Conservation (phyloP, 2,329 filamentous ascomycete species). For the Ascochyta viciae-villosae region DNA sequence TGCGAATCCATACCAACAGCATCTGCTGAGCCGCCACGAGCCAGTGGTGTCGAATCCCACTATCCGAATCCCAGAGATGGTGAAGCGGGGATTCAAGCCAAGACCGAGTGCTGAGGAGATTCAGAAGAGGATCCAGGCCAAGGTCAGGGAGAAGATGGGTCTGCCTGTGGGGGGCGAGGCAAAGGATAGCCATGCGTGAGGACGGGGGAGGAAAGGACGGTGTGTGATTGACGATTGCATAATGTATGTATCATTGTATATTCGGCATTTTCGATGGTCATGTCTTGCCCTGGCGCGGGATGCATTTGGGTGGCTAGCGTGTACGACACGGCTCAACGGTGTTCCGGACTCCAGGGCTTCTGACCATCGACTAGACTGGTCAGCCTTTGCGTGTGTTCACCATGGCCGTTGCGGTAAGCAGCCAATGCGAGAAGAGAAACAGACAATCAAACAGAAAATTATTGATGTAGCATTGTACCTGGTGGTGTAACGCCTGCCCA, state of each 20-base stretch:
- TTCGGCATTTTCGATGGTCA: background rate
- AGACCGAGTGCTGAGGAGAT: constrained; percentile 11
- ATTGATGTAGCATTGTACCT: constrained; percentile 18
- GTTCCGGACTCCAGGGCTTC: background rate
- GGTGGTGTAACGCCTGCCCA: constrained; percentile 7
- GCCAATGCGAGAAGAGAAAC: constrained; percentile 1
- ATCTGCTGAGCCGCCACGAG: constrained; percentile 19
- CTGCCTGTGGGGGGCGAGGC: background rate
- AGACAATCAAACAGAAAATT: constrained; percentile 4
- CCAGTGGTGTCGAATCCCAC: constrained; percentile 13
- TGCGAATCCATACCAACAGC: constrained; percentile 13
- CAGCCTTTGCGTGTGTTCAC: background rate
- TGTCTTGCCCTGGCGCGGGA: background rate
- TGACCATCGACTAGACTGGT: background rate
- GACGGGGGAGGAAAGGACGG: background rate
- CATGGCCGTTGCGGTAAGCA: background rate
- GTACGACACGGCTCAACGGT: constrained; percentile 12
- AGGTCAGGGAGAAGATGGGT: constrained; percentile 7
- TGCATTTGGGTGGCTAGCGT: constrained; percentile 2
- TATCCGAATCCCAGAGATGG: constrained; percentile 13
- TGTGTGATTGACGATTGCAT: background rate
- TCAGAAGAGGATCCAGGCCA: constrained; percentile 10
- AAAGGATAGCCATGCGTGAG: background rate
- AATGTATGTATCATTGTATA: background rate
- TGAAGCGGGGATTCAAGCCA: constrained; percentile 18